These are phyloP conservation scores for Russula sp. DNA, from an alignment of 768 basidiomycete species.

Conservation along the genomic window DNA sequence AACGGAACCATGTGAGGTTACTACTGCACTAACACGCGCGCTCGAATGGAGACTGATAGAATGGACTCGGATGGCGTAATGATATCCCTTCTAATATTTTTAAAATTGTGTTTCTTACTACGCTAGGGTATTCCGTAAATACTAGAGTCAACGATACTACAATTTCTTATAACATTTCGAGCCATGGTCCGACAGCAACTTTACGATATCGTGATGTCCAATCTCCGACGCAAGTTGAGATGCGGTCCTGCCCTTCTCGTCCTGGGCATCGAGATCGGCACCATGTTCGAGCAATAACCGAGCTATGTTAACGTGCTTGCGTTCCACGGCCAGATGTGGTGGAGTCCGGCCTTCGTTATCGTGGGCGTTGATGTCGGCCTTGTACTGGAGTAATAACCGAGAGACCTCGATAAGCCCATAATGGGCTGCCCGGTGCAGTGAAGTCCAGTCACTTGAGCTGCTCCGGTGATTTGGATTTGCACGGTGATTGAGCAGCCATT, in stretches of 20 bases:
- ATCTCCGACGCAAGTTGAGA: too few relatives aligned
- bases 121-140: too few relatives aligned
- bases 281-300: not conserved
- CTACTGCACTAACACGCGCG: too few relatives aligned
- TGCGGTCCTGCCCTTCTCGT: not conserved
- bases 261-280: not conserved
- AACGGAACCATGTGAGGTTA: too few relatives aligned
- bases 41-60: too few relatives aligned
- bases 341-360: not conserved
- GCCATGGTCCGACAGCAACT: too few relatives aligned
- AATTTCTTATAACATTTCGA: too few relatives aligned
- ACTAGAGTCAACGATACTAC: too few relatives aligned
- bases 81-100: too few relatives aligned
- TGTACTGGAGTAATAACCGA: not conserved
- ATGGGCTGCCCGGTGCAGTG: not conserved
- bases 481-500: not conserved
- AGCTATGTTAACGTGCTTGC: not conserved
- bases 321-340: not conserved
- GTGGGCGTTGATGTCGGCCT: not conserved
- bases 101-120: too few relatives aligned
- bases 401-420: not conserved
- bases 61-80: too few relatives aligned
- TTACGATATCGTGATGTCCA: too few relatives aligned
- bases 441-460: not conserved
- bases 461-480: not conserved